A percentile compares a stretch with the other conserved stretches of the same genome.
phyloP scores from a whole-genome alignment of 2,329 filamentous ascomycete species.

The Scedosporium aurantiacum region DNA sequence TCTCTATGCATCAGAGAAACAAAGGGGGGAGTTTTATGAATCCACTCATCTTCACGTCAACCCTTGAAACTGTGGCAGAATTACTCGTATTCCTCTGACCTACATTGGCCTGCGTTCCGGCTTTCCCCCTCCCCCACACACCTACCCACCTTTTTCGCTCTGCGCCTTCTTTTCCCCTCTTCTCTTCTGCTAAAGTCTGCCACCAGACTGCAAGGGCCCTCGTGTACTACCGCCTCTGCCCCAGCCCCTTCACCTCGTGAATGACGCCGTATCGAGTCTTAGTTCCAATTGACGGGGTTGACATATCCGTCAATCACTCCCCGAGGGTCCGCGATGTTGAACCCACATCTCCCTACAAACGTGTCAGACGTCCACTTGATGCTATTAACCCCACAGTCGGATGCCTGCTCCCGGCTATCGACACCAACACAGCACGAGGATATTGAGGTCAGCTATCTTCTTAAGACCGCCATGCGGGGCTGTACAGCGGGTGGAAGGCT shows the following conservation, averaged over 20 bases:
- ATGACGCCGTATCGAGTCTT: background rate
- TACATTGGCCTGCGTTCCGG: too few relatives aligned
- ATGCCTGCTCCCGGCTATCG: background rate
- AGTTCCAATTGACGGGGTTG: constrained; percentile 1
- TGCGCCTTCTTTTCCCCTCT: background rate
- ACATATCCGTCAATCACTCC: background rate
- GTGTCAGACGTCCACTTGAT: background rate
- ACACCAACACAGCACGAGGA: background rate
- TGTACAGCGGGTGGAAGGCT: background rate
- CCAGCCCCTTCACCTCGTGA: background rate
- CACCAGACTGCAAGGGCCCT: constrained; percentile 6
- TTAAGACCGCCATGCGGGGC: background rate
- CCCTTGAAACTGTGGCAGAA: too few relatives aligned
- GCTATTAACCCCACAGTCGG: background rate
- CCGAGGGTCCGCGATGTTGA: background rate
- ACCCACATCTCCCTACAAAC: background rate
- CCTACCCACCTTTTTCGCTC: background rate
- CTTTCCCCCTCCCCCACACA: too few relatives aligned
- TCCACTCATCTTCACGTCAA: too few relatives aligned
- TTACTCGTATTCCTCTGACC: too few relatives aligned
- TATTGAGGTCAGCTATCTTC: background rate
- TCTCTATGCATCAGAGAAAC: too few relatives aligned
- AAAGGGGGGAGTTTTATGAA: too few relatives aligned
- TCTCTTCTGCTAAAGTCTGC: background rate
- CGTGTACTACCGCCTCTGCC: background rate